Percentiles rank a stretch among this genome's conserved stretches.
These are phyloP conservation scores for Helianthus tuberosus DNA, from an alignment of 129 eudicot species.

Conservation along the genomic window DNA sequence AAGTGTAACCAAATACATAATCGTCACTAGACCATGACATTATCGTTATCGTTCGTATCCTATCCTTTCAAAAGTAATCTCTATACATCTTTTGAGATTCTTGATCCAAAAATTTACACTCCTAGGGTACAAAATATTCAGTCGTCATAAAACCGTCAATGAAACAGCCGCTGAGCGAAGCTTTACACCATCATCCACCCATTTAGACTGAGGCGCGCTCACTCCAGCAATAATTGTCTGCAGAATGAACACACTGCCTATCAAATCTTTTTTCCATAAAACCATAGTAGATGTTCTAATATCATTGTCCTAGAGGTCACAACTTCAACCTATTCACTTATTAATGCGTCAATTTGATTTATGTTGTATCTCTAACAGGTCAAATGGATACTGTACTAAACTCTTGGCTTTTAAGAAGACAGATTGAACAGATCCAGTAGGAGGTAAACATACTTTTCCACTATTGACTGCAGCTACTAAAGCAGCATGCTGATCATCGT, in stretches of 20 bases:
- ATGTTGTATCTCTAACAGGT: too few relatives aligned
- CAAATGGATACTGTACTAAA: too few relatives aligned
- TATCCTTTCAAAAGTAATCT: conserved; percentile 19
- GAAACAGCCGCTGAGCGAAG: conserved; percentile 96
- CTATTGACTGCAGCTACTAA: conserved; percentile 84
- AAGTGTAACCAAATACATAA: neutral
- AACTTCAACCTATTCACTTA: too few relatives aligned
- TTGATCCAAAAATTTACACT: conserved; percentile 23
- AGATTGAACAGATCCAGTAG: neutral
- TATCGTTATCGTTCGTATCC: neutral
- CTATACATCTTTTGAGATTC: conserved; percentile 31
- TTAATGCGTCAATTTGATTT: too few relatives aligned
- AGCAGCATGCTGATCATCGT: conserved; percentile 75
- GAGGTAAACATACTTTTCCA: conserved; percentile 66
- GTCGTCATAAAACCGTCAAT: conserved; percentile 53
- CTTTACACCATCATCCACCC: conserved; percentile 79
- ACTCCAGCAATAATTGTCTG: conserved; percentile 86
- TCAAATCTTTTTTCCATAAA: neutral
- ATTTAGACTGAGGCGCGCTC: conserved; percentile 63
- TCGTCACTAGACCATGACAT: neutral
- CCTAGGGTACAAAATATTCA: neutral
- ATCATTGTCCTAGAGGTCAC: too few relatives aligned
- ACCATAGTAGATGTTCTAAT: neutral
- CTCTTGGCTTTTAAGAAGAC: too few relatives aligned
- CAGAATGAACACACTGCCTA: conserved; percentile 17